Conservation (phyloP, 768 basidiomycete species). For the Tylopilus subfusipes region DNA sequence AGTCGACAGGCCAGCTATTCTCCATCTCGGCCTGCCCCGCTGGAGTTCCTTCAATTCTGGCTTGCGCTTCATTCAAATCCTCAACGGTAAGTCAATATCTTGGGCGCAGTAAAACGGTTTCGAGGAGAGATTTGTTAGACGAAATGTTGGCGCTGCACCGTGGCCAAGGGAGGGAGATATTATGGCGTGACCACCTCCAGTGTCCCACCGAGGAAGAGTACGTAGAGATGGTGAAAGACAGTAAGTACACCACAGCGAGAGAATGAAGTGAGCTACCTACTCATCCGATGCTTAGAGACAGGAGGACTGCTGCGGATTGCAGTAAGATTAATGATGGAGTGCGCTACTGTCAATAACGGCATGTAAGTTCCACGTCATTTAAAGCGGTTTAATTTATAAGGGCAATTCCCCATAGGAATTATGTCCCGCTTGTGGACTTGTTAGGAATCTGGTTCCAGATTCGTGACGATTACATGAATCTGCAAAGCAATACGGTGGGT, state of each 20-base stretch:
- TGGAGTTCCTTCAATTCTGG: slow-evolving; percentile 18
- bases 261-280: not conserved
- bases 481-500: slow-evolving; percentile 25
- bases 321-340: slow-evolving; percentile 94
- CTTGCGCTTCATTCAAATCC: slow-evolving; percentile 60
- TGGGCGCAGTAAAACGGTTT: not conserved
- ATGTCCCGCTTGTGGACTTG: slow-evolving; percentile 53
- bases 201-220: slow-evolving; percentile 97
- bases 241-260: slow-evolving; percentile 40
- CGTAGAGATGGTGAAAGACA: slow-evolving; percentile 92
- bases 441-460: slow-evolving; percentile 60
- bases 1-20: slow-evolving; percentile 18
- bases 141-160: slow-evolving; percentile 85
- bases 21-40: slow-evolving; percentile 36
- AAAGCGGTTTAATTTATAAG: not conserved
- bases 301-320: slow-evolving; percentile 90
- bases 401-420: slow-evolving; percentile 36
- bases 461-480: slow-evolving; percentile 50
- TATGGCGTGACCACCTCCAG: slow-evolving; percentile 87
- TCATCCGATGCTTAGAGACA: slow-evolving; percentile 61
- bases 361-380: slow-evolving; percentile 41
- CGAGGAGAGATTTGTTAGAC: slow-evolving; percentile 24
- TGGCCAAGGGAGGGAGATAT: slow-evolving; percentile 88
- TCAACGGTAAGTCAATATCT: slow-evolving; percentile 54
- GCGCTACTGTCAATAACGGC: slow-evolving; percentile 54